phyloP scores from a whole-genome alignment of 1,284 basidiomycete genomes.

The Cutaneotrichosporon sp. region DNA sequence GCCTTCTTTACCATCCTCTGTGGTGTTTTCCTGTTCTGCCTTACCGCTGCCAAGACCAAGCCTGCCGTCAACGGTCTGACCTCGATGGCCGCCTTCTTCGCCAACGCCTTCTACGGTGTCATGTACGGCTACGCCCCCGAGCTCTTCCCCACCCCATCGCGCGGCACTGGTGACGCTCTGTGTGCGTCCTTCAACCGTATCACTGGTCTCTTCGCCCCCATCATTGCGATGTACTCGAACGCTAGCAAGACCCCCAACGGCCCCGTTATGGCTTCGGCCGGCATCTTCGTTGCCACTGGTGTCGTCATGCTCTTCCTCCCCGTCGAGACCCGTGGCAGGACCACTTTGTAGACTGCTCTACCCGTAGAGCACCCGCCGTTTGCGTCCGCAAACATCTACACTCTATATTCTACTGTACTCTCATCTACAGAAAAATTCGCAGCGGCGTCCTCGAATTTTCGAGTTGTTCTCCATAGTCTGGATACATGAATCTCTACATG shows the following conservation, averaged over 20 bases:
- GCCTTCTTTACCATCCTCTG: conserved; percentile 53
- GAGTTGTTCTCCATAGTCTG: too few relatives aligned
- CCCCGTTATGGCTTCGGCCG: conserved; percentile 58
- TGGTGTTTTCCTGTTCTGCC: conserved; percentile 58
- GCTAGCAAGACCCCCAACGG: conserved; percentile 41
- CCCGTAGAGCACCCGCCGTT: too few relatives aligned
- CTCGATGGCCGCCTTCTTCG: conserved; percentile 54
- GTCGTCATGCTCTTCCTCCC: conserved; percentile 55
- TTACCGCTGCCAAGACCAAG: conserved; percentile 56
- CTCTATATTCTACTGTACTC: too few relatives aligned
- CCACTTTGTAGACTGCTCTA: conserved; percentile 19
- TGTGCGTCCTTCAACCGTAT: conserved; percentile 56
- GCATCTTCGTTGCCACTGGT: conserved; percentile 52
- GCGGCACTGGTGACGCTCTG: conserved; percentile 62
- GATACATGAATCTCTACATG: too few relatives aligned
- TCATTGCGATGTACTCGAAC: conserved; percentile 29
- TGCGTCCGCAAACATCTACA: too few relatives aligned
- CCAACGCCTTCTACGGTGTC: conserved; percentile 54
- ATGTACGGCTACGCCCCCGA: conserved; percentile 61
- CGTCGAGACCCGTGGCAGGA: conserved; percentile 54
- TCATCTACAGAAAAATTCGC: too few relatives aligned
- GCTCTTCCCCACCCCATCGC: conserved; percentile 60
- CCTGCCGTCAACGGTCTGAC: conserved; percentile 55
- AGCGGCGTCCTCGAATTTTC: too few relatives aligned
- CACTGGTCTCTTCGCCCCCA: conserved; percentile 50